These are phyloP conservation scores for Trypanosomatidae sp. DNA, from an alignment of 208 protist genomes.

Conservation along the genomic window DNA sequence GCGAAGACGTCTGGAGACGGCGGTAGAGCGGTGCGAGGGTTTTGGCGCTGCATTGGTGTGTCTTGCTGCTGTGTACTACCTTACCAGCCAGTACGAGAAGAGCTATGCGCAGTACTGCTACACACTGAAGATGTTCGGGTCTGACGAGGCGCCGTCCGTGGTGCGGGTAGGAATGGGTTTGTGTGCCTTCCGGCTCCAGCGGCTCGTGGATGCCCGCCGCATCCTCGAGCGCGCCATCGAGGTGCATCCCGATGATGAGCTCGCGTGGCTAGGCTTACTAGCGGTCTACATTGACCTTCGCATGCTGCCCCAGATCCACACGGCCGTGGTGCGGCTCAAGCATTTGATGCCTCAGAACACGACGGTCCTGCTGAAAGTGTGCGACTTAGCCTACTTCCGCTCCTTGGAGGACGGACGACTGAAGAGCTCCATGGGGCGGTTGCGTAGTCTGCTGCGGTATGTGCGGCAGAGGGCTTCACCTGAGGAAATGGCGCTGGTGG, in stretches of 20 bases:
- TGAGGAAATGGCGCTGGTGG: conserved; percentile 65
- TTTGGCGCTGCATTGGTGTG: conserved; percentile 72
- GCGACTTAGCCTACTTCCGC: conserved; percentile 84
- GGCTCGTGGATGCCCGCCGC: conserved; percentile 48
- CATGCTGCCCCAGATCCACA: conserved; percentile 52
- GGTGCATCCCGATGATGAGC: conserved; percentile 69
- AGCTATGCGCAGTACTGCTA: conserved; percentile 74
- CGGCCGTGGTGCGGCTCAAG: conserved; percentile 54
- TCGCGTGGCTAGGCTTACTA: conserved; percentile 71
- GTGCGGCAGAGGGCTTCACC: conserved; percentile 44
- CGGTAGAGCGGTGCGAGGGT: conserved; percentile 40
- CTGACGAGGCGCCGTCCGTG: conserved; percentile 51
- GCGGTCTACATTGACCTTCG: conserved; percentile 75
- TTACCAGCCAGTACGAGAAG: conserved; percentile 63
- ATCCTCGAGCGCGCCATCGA: conserved; percentile 64
- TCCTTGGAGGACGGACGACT: conserved; percentile 35
- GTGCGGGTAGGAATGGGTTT: conserved; percentile 85
- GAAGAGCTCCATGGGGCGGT: conserved; percentile 29
- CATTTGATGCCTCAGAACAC: conserved; percentile 64
- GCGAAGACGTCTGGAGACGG: conserved; percentile 62
- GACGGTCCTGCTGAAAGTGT: conserved; percentile 70
- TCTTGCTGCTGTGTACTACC: conserved; percentile 68
- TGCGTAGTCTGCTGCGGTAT: conserved; percentile 53
- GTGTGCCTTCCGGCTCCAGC: conserved; percentile 68
- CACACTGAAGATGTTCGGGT: conserved; percentile 66